Conservation (phyloP, 2,329 filamentous ascomycete genomes). For the Fusarium buxicola region DNA sequence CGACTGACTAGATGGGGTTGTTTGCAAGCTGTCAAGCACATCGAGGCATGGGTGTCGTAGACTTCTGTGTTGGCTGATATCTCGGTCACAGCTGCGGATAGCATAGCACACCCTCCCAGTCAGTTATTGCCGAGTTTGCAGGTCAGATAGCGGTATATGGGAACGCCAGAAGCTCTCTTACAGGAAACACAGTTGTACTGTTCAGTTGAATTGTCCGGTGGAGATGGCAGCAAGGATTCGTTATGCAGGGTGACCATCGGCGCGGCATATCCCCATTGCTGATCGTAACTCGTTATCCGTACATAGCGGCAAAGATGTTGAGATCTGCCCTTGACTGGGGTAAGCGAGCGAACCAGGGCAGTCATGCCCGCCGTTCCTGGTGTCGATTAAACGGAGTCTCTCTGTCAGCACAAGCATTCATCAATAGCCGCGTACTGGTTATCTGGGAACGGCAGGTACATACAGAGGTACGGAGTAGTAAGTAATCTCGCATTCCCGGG, state of each 20-base stretch:
- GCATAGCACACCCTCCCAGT: not conserved
- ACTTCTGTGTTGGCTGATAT: slow-evolving; percentile 4
- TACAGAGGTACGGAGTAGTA: not conserved
- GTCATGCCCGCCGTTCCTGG: too few relatives aligned
- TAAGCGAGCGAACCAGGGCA: slow-evolving; percentile 4
- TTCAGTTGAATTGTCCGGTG: not conserved
- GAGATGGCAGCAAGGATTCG: not conserved
- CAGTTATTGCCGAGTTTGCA: not conserved
- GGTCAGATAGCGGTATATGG: too few relatives aligned
- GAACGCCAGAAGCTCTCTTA: too few relatives aligned
- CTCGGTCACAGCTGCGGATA: slow-evolving; percentile 3
- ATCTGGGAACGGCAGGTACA: slow-evolving; percentile 9
- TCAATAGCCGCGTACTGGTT: slow-evolving; percentile 19
- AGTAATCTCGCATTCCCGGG: slow-evolving; percentile 2
- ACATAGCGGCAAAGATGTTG: slow-evolving; percentile 2
- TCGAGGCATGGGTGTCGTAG: slow-evolving; percentile 3
- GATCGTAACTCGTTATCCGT: slow-evolving; percentile 7
- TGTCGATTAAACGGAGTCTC: not conserved
- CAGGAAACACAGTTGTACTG: too few relatives aligned
- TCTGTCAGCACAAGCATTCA: not conserved
- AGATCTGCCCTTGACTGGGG: slow-evolving; percentile 15
- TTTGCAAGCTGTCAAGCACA: not conserved
- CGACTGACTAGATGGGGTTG: slow-evolving; percentile 1
- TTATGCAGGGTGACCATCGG: slow-evolving; percentile 1
- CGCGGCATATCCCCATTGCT: slow-evolving; percentile 17